Conservation (phyloP, 2,329 filamentous ascomycete species). For the Fusarium chaquense region DNA sequence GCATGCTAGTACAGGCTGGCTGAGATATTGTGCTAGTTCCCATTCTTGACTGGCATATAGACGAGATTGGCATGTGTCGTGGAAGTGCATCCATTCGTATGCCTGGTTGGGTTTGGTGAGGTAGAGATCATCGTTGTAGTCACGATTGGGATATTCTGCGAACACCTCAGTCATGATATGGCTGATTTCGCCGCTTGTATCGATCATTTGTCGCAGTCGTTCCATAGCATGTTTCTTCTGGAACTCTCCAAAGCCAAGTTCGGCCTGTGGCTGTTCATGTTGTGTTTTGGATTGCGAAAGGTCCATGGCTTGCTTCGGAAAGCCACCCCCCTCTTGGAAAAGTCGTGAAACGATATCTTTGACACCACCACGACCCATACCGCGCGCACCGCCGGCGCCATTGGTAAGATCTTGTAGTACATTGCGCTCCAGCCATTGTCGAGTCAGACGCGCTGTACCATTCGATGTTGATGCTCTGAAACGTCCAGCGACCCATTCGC, state of each 20-base stretch:
- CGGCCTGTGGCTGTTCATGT: conserved; percentile 67
- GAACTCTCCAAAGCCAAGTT: conserved; percentile 78
- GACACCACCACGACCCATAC: conserved; percentile 76
- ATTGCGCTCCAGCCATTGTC: conserved; percentile 81
- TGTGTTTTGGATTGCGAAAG: conserved; percentile 57
- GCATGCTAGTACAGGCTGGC: conserved; percentile 87
- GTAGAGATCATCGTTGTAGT: conserved; percentile 92
- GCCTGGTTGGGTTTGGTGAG: conserved; percentile 88
- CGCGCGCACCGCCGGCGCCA: conserved; percentile 77
- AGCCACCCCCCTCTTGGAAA: conserved; percentile 83
- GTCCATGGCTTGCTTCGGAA: conserved; percentile 69
- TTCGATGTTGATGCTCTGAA: conserved; percentile 64
- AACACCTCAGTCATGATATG: conserved; percentile 87
- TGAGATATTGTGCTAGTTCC: conserved; percentile 90
- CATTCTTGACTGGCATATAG: conserved; percentile 90
- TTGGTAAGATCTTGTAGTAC: conserved; percentile 75
- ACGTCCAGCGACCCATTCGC: conserved; percentile 85
- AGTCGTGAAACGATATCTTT: conserved; percentile 83
- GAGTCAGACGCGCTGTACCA: conserved; percentile 67
- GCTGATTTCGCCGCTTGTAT: conserved; percentile 82
- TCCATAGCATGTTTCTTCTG: conserved; percentile 79
- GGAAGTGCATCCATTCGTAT: conserved; percentile 96
- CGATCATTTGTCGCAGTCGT: conserved; percentile 79
- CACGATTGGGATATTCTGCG: conserved; percentile 83
- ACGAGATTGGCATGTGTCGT: conserved; percentile 83